Evolutionary conservation across 352 stramenopile genomes (phyloP), one percentile per base, ranked within the genome.

Genomic region (Pythium aristosporum): DNA sequence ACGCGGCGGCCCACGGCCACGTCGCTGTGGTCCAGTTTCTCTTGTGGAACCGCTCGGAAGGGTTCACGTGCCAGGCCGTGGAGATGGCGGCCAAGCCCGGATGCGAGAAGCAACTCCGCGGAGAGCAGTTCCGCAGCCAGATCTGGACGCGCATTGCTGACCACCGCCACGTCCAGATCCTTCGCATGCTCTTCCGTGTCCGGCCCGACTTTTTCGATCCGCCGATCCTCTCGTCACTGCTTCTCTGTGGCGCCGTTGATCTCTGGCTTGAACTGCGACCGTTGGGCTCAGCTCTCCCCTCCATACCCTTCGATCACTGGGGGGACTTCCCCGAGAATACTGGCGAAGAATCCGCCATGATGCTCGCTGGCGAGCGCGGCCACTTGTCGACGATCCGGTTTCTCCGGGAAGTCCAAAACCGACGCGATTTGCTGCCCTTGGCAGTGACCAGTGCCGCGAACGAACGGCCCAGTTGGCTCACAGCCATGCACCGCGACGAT

Each of bases 1-100:
- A 18, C 10, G 47, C 47, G 12, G 47, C 25, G 6, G 47, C 47
- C 4, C 36, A 53, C 46, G 58, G 58, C 25, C 54, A 61, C 28
- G 42, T 34, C 30, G 54, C 50, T 2, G 54, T 53, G 11, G 75
- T 87, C 12, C 18, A 52, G 34, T 49, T 56, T 28, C 21, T 63
- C n/a, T 36, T 47, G 46, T 4, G 23, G 34, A n/a, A 56, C 21
- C 46, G 46, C 13, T 25, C 30, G 3, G 43, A 63, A 25, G 46
- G 43, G 2, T 63, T 63, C 23, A 63, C 57, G 15, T 32, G 21
- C 30, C 30, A 20, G 0, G 57, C 25, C 25, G 43, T 61, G 10
- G 39, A 51, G 21, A 42, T 28, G n/a, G 54, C 42, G 28, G 43
- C 43, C 15, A 50, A 61, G 18, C 41, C 11, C 2, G 54, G 54